Evolutionary conservation across 2,329 filamentous ascomycete species (phyloP), one percentile per base, ranked within the genome.

Genomic region (Cercospora berteroae): DNA sequence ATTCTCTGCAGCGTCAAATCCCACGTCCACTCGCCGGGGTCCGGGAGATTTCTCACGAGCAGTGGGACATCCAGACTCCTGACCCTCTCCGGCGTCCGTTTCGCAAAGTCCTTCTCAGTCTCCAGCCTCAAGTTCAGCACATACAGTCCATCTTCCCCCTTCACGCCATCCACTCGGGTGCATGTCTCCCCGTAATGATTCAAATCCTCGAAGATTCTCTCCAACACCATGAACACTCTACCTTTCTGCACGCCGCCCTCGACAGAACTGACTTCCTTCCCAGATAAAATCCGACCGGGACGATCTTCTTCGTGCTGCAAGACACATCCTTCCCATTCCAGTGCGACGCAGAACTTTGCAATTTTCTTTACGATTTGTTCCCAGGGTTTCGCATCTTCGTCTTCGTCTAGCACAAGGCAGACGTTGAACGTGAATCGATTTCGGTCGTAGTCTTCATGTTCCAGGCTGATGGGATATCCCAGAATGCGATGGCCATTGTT

Each of bases 371-470:
- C 93, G 33, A 98, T 91, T 70, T 89, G 89, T 79, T 74, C 68
- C 73, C 75, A 78, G 93, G 96, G 36, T 89, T 90, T 59, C 87
- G 87, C 77, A 4, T 77, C 78, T 13, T 85, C 83, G 36, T 86
- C 83, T 65, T 88, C 86, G 60, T 90, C 87, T 60, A 97, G 84
- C 29, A 97, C 90, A 55, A 98, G 84, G 67, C 93, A 93, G 77
- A 98, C 97, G 80, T 98, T 98, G 87, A 98, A 99, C 77, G 97
- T 97, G 83, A 97, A 98, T 67, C 95, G 90, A 76, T 90, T 88
- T 77, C 98, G 97, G 73, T 90, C 90, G 64, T 89, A 86, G 71
- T 93, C 87, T 48, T 89, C 67, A 71, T 93, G 87, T 61, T 90
- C 88, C 76, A 98, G 92, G 77, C 93, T 94, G 63, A 98, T 90